phyloP scores from a whole-genome alignment of 2,329 filamentous ascomycete genomes.

The Colletotrichum echinochloae region DNA sequence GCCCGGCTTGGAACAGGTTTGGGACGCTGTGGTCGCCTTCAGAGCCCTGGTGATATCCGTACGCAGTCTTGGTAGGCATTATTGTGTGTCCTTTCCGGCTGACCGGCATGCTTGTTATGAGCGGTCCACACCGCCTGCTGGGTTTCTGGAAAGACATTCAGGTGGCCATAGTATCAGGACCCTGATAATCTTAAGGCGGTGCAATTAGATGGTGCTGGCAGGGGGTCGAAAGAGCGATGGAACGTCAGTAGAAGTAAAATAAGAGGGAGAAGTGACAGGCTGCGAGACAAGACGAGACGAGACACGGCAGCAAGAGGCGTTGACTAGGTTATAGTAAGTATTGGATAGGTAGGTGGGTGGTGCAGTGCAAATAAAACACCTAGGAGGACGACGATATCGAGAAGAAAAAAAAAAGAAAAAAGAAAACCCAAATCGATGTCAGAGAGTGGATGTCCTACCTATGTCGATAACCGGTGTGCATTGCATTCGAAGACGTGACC shows the following conservation, averaged over 20 bases:
- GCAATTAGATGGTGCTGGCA: conserved; percentile 37
- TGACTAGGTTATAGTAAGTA: too few relatives aligned
- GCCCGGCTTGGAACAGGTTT: conserved; percentile 17
- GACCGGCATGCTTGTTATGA: conserved; percentile 24
- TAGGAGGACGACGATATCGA: background rate
- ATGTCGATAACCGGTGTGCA: background rate
- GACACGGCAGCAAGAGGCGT: conserved; percentile 4
- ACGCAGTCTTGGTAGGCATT: conserved; percentile 1
- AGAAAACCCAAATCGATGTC: background rate
- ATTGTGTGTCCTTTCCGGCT: conserved; percentile 13
- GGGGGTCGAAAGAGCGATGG: conserved; percentile 21
- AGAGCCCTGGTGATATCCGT: background rate
- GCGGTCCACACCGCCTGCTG: conserved; percentile 29
- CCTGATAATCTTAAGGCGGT: conserved; percentile 39
- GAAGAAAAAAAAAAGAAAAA: too few relatives aligned
- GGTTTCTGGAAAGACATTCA: conserved; percentile 38
- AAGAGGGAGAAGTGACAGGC: conserved; percentile 12
- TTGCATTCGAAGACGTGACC: background rate
- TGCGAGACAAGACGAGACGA: conserved; percentile 28
- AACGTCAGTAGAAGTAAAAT: conserved; percentile 16
- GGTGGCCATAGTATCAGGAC: conserved; percentile 39
- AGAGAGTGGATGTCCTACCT: background rate
- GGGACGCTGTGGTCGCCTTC: conserved; percentile 9
- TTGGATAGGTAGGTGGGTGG: background rate
- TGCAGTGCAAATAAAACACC: background rate